Percentiles rank a stretch among this genome's conserved stretches.
These are phyloP conservation scores for Cladosporium sp. DNA, from an alignment of 2,329 filamentous ascomycete species.

Conservation along the genomic window DNA sequence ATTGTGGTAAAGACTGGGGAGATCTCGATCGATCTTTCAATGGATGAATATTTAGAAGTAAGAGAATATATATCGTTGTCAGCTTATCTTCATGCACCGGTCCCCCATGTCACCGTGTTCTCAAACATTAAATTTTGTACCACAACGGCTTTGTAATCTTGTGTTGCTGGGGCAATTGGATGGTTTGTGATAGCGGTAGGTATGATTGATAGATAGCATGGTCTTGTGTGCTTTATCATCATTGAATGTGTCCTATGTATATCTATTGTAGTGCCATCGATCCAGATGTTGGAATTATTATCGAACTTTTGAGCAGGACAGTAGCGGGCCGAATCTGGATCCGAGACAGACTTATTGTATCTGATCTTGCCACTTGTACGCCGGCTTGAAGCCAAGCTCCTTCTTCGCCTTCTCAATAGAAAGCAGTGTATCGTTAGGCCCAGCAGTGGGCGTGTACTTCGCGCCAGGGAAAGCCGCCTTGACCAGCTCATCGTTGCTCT, in stretches of 20 bases:
- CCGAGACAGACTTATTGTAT: neutral
- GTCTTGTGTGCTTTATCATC: neutral
- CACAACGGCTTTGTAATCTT: neutral
- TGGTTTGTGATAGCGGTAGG: neutral
- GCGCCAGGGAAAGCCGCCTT: conserved; percentile 26
- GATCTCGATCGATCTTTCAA: neutral
- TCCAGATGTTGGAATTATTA: too few species aligned
- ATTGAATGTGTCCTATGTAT: neutral
- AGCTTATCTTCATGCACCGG: conserved; percentile 1
- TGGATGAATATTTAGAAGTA: neutral
- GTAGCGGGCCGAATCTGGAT: neutral
- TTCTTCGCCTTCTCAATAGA: conserved; percentile 30
- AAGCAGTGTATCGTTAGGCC: conserved; percentile 24
- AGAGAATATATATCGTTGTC: neutral
- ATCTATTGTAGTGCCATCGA: neutral
- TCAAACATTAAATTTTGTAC: neutral
- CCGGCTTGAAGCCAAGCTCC: conserved; percentile 26
- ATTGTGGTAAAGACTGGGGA: neutral
- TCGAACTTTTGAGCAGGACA: neutral
- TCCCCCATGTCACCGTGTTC: conserved; percentile 8
- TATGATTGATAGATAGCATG: too few species aligned
- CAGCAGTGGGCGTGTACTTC: conserved; percentile 25
- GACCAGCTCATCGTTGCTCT: conserved; percentile 27
- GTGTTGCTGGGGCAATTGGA: neutral
- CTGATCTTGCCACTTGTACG: conserved; percentile 30